Conservation (phyloP, 2,329 filamentous ascomycete genomes). For the Zymoseptoria brevis region DNA sequence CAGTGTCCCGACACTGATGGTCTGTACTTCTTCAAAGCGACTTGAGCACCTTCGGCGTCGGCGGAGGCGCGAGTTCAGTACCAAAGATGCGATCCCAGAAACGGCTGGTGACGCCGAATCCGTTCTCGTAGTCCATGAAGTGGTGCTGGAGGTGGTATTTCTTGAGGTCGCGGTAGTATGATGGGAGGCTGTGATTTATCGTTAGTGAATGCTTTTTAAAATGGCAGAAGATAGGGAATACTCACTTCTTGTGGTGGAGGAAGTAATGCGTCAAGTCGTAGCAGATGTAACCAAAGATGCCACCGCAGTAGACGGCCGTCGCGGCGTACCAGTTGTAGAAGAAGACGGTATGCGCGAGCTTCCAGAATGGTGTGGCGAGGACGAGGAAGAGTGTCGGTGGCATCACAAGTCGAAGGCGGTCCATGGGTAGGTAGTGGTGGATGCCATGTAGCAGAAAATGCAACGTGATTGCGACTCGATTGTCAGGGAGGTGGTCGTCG, state of each 20-base stretch:
- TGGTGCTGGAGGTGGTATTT: conserved; percentile 97
- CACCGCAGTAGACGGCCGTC: conserved; percentile 73
- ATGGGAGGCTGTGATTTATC: conserved; percentile 54
- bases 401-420: conserved; percentile 95
- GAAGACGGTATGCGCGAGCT: conserved; percentile 75
- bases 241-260: conserved; percentile 82
- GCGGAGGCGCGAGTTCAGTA: conserved; percentile 60
- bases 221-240: conserved; percentile 15
- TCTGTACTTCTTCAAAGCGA: conserved; percentile 20
- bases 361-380: conserved; percentile 86
- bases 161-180: conserved; percentile 87
- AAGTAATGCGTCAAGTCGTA: conserved; percentile 99
- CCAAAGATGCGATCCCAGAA: conserved; percentile 95
- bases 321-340: conserved; percentile 78
- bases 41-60: conserved; percentile 43
- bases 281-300: conserved; percentile 89
- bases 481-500: conserved; percentile 87
- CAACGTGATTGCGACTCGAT: conserved; percentile 72
- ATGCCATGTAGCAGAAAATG: conserved; percentile 96
- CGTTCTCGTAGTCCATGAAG: conserved; percentile 95
- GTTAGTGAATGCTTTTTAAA: conserved; percentile 5
- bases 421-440: conserved; percentile 99
- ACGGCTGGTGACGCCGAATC: conserved; percentile 89
- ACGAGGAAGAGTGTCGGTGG: conserved; percentile 78
- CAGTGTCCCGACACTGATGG: background rate